phyloP scores from a whole-genome alignment of 139 green algal species.

The Zygnema cylindricum region DNA sequence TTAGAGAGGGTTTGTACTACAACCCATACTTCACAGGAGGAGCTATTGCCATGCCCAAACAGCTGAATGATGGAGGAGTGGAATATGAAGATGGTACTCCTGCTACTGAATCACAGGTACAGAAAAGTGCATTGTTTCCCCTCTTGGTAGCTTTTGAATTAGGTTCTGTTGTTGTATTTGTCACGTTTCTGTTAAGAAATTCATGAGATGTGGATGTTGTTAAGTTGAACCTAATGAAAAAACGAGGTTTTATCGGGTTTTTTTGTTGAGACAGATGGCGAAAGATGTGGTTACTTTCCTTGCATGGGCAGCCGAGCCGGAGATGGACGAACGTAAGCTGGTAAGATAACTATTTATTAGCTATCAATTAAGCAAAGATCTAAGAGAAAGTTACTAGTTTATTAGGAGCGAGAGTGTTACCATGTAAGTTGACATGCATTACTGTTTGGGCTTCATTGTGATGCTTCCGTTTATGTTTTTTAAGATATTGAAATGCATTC shows the following conservation, averaged over 20 bases:
- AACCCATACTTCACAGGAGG: conserved; percentile 99
- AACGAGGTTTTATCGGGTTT: no score
- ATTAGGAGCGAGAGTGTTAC: no score
- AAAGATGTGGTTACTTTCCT: conserved; percentile 94
- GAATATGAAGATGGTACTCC: conserved; percentile 98
- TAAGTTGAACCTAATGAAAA: no score
- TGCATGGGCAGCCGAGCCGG: conserved; percentile 88
- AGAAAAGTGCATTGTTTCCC: background rate
- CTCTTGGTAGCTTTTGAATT: background rate
- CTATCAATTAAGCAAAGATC: no score
- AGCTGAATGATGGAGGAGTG: conserved; percentile 94
- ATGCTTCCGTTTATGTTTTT: no score
- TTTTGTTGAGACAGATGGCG: conserved; percentile 64
- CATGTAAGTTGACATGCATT: no score
- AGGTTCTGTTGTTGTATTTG: background rate
- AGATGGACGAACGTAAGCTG: conserved; percentile 94
- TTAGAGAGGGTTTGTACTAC: conserved; percentile 98
- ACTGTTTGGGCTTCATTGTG: no score
- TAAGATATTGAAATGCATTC: no score
- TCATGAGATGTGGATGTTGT: no score
- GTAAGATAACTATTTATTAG: no score
- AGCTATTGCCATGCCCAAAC: conserved; percentile 99
- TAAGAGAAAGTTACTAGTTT: no score
- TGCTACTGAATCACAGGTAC: conserved; percentile 85
- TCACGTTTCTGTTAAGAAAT: background rate